Base-by-base conservation (phyloP, 2,329 filamentous ascomycete genomes). In the Paecilomyces niveus region DNA sequence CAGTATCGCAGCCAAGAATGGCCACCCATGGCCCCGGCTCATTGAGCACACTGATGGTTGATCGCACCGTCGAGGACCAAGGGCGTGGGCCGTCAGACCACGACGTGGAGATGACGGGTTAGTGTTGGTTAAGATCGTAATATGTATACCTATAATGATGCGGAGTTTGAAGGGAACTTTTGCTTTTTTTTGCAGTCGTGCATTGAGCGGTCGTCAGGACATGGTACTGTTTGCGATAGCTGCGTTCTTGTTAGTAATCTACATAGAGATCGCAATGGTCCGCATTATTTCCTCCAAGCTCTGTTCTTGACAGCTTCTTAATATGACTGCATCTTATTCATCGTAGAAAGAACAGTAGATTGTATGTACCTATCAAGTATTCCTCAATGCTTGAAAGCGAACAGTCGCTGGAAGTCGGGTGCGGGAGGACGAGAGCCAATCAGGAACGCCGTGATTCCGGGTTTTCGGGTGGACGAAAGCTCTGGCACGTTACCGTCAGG, bases 61-160 rank as follows among this genome's bases (percentile, higher is more conserved):
- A 86, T 59, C 69, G 67, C 68, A 81, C 82, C 70, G 76, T 78
- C 57, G 80, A 82, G 62, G 77, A 77, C 18, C 70, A 69, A 9
- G 67, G 64, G 22, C 62, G 60, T 53, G 32, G 68, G 66, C 61
- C 64, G n/a, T 57, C 58, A 26, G 67, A 70, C 7, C 80, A 83
- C 60, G 76, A 88, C 67, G 81, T 87, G 32, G 75, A 83, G 56
- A 88, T 88, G 85, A 78, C 75, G 32, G 83, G 79, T 54, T 84
- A 79, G 70, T 39, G 26, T 59, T 61, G 22, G 15, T 32, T 26
- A 21, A n/a, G 13, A 18, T 56, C 6, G n/a, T 45, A 26, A 18
- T 18, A 5, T 45, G 39, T 22, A 35, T 45, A 26, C 26, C 13
- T 18, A 45, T 55, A 39, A 26, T 33, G n/a, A 55, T 55, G 24